A percentile compares a stretch with the other conserved stretches of the same genome.
phyloP scores from a whole-genome alignment of 2,329 filamentous ascomycete species.

The Onygena corvina region DNA sequence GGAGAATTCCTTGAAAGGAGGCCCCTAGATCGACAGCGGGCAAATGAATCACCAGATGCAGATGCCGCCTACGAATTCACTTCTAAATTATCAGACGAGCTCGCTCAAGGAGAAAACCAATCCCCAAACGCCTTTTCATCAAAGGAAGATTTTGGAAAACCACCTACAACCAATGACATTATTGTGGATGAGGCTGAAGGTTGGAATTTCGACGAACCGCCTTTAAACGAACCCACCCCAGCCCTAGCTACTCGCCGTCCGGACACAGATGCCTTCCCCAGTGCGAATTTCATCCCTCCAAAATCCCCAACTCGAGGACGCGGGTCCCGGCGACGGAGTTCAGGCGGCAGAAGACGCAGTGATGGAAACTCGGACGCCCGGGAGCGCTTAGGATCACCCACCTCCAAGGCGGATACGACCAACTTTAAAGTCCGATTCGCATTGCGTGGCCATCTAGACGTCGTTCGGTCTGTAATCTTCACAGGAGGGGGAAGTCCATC shows the following conservation, averaged over 20 bases:
- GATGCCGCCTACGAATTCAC: conserved; percentile 8
- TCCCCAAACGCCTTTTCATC: conserved; percentile 40
- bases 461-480: conserved; percentile 89
- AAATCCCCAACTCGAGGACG: conserved; percentile 66
- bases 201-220: conserved; percentile 85
- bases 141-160: conserved; percentile 6
- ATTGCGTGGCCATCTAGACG: conserved; percentile 81
- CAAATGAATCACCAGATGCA: conserved; percentile 43
- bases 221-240: conserved; percentile 40
- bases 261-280: conserved; percentile 79
- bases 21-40: conserved; percentile 32
- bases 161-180: conserved; percentile 7
- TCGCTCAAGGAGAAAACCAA: neutral
- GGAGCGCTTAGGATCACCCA: conserved; percentile 30
- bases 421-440: conserved; percentile 91
- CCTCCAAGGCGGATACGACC: conserved; percentile 51
- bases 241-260: conserved; percentile 49
- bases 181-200: conserved; percentile 51
- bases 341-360: conserved; percentile 55
- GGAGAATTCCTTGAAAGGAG: conserved; percentile 34
- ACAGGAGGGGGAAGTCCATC: conserved; percentile 90
- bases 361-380: conserved; percentile 53
- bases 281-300: conserved; percentile 60
- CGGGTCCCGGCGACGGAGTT: conserved; percentile 64
- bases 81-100: neutral